These are phyloP conservation scores for Choiromyces venosus DNA, from an alignment of 495 filamentous ascomycete genomes.

Conservation along the genomic window DNA sequence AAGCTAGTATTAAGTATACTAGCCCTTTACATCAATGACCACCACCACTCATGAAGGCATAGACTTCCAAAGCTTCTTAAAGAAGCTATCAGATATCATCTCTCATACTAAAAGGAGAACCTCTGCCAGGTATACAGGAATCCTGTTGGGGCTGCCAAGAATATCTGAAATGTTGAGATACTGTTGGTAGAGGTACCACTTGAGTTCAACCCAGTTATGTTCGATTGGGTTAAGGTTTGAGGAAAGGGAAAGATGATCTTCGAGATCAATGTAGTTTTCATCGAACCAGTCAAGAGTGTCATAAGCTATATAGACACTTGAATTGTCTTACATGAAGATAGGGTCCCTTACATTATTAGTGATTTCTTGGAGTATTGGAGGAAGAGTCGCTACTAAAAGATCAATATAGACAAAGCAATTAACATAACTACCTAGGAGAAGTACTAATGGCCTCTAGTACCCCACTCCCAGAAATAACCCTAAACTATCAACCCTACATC, in stretches of 20 bases:
- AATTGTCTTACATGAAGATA: slow-evolving; percentile 26
- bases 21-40: too few relatives aligned
- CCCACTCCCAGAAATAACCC: slow-evolving; percentile 19
- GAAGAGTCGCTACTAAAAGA: too few relatives aligned
- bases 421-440: slow-evolving; percentile 1
- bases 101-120: slow-evolving; percentile 4
- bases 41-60: too few relatives aligned
- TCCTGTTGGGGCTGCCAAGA: background rate
- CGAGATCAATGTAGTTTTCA: slow-evolving; percentile 30
- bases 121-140: background rate
- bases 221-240: slow-evolving; percentile 42
- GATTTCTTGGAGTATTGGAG: too few relatives aligned
- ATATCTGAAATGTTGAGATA: slow-evolving; percentile 19
- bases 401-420: too few relatives aligned
- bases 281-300: slow-evolving; percentile 25
- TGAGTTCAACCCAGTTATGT: slow-evolving; percentile 37
- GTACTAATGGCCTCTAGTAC: slow-evolving; percentile 15
- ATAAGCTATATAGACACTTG: slow-evolving; percentile 27
- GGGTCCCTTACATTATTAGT: too few relatives aligned
- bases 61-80: too few relatives aligned
- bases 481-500: slow-evolving; percentile 18
- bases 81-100: background rate
- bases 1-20: too few relatives aligned
- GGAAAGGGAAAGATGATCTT: slow-evolving; percentile 38
- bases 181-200: slow-evolving; percentile 14